phyloP scores from a whole-genome alignment of 352 stramenopile species.

The Phytophthora niederhauseri region DNA sequence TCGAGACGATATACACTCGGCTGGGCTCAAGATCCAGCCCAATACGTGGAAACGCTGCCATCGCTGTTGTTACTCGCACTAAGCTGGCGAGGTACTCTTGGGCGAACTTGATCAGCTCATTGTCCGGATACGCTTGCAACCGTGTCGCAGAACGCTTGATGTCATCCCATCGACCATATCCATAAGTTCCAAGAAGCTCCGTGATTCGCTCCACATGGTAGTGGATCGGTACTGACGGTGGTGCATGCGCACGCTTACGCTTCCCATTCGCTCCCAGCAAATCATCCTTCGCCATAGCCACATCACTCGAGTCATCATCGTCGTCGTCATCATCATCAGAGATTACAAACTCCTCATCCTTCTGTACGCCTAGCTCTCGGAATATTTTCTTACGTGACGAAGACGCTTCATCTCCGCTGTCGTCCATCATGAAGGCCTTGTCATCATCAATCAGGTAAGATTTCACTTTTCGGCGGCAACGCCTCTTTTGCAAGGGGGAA shows the following conservation, averaged over 20 bases:
- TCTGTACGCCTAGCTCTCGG: constrained; percentile 21
- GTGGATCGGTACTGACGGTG: constrained; percentile 38
- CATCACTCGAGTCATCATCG: constrained; percentile 67
- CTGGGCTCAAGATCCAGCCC: constrained; percentile 36
- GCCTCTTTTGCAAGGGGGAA: constrained; percentile 77
- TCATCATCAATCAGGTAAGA: constrained; percentile 70
- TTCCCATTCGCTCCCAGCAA: constrained; percentile 37
- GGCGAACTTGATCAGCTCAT: constrained; percentile 52
- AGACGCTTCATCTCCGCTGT: constrained; percentile 56
- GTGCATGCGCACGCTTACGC: constrained; percentile 36
- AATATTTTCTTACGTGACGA: constrained; percentile 34
- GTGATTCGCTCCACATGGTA: constrained; percentile 47
- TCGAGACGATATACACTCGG: constrained; percentile 40
- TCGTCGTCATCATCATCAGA: constrained; percentile 70
- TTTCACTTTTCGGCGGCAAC: constrained; percentile 72
- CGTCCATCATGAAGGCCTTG: constrained; percentile 38
- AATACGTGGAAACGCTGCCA: constrained; percentile 33
- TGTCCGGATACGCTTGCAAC: constrained; percentile 51
- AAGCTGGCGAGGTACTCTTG: constrained; percentile 57
- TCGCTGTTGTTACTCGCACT: constrained; percentile 50
- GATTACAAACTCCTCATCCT: constrained; percentile 81
- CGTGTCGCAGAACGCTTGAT: constrained; percentile 43
- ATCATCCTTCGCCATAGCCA: constrained; percentile 49
- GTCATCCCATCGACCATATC: constrained; percentile 87
- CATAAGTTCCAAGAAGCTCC: constrained; percentile 64